Percentiles rank a stretch among this genome's conserved stretches.
Evolutionary conservation across 176 grass and related monocot genomes (phyloP).

Genomic region (Aechmea fasciata): DNA sequence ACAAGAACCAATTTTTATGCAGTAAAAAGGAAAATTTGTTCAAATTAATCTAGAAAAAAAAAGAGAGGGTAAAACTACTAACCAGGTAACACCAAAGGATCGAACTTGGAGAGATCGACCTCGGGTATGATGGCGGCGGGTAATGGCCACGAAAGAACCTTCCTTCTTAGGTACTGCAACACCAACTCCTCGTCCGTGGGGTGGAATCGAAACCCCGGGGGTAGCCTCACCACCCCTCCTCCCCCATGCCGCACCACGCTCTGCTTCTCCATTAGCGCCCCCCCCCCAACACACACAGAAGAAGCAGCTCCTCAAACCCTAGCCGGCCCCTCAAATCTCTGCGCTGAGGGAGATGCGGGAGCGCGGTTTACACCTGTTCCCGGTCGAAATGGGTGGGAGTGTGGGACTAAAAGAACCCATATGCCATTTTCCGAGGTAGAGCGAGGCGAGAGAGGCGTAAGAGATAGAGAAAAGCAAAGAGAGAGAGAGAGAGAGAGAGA

Average conservation of each 20-base stretch:
- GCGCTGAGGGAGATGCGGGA: no score
- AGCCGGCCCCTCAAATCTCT: no score
- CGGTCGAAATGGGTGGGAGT: not conserved
- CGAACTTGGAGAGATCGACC: conserved; percentile 24
- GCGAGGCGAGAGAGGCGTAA: not conserved
- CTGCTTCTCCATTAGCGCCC: conserved; percentile 11
- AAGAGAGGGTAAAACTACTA: not conserved
- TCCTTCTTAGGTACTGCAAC: conserved; percentile 29
- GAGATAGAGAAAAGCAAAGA: not conserved
- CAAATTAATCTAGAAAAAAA: not conserved
- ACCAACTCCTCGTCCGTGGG: conserved; percentile 34
- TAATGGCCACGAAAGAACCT: conserved; percentile 27
- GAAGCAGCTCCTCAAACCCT: no score
- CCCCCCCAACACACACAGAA: no score
- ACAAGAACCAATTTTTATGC: not conserved
- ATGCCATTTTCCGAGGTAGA: not conserved
- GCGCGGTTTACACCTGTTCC: no score
- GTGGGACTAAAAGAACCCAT: not conserved
- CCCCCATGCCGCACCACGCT: not conserved
- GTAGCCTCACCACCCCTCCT: conserved; percentile 10
- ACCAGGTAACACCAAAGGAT: conserved; percentile 32
- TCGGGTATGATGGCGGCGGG: conserved; percentile 31
- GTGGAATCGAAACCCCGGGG: conserved; percentile 35
- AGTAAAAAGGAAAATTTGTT: not conserved
- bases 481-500: not conserved